Base-by-base conservation (phyloP, 306 rosid species). In the Casuarina equisetifolia region DNA sequence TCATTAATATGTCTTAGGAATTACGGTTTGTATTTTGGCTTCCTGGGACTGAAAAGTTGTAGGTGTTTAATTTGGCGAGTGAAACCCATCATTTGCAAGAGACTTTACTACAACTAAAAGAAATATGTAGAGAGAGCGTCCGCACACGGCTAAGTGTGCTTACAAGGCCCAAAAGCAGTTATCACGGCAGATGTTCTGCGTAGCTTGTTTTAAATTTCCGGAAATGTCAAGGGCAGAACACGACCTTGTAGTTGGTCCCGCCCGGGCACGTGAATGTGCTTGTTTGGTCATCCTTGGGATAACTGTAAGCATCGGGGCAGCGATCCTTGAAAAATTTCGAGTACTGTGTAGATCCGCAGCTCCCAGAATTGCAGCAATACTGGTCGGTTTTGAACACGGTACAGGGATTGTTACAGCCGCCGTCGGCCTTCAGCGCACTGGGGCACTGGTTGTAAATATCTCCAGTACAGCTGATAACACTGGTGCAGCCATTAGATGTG, bases 161-260 rank as follows among this genome's bases (percentile, higher is more conserved):
- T 25, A 25, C 32, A 25, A 25, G 32, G 32, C 69, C 15, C 12
- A 4, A 12, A 36, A 36, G 69, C 19, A 11, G 4, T 62, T 35
- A 62, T 62, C 13, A 4, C 68, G 36, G 12, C 40, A 62, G n/a
- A 58, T 58, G 6, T 55, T 55, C 11, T 10, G 11, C 15, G 32
- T 11, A 7, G 11, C 64, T 9, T 8, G 39, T 20, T 58, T 32
- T 6, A 9, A 8, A 1, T 35, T 35, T 55, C 62, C 15, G 13
- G 25, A 9, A 44, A 6, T 64, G 39, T 79, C 72, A 85, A 1
- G 91, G 91, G 72, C 86, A 85, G 57, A 82, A 82, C 8, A 63
- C 75, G 63, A 86, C 51, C 46, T n/a, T 9, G 20, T 86, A 82
- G 12, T 83, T 77, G 5, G 83, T 46, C 9, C 81, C 78, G 40